Base-by-base conservation (phyloP, 1,139 yeast genomes). In the Pneumocystis canis region DNA sequence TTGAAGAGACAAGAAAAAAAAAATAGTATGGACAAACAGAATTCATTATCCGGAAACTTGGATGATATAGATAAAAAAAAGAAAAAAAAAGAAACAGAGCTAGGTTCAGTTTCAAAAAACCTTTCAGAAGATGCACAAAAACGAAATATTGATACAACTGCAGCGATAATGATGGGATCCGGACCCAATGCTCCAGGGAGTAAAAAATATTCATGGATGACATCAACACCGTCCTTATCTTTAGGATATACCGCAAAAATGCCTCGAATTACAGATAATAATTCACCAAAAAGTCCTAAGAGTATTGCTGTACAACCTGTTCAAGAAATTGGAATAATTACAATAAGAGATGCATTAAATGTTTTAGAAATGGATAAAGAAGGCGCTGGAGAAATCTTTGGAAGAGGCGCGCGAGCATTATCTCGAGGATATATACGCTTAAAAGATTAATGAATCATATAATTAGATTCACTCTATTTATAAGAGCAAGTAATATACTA, bases 191-290 rank as follows among this genome's bases (percentile, higher is more conserved):
- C 58, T 2, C 59, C 62, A 20, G 64, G 64, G 3, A 63, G 64
- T 11, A 63, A 63, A 61, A 63, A 63, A 40, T 63, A 63, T 60
- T 59, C 62, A 32, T 63, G 64, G 64, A 63, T 63, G 64, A 63
- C 64, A 9, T 47, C 54, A 28, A 25, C 30, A 47, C 30, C 30
- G n/a, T 28, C 54, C 3, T 47, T 47, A 47, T 47, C 54, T 20
- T 16, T 16, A 47, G 31, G 54, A 47, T 47, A 47, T 47, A 4
- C 30, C 30, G 11, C 54, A 47, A 47, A 47, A 25, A 25, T n/a
- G 25, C 54, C 20, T 25, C 31, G 31, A 25, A 7, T 28, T 25
- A 25, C 54, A 47, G 30, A 14, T 3, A 47, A 25, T 11, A 25
- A 11, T 18, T 25, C 54, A 25, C 54, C 6, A 47, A 25, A 16